Evolutionary conservation across 2,329 filamentous ascomycete genomes (phyloP).

Genomic region (Pseudofabraea citricarpa): DNA sequence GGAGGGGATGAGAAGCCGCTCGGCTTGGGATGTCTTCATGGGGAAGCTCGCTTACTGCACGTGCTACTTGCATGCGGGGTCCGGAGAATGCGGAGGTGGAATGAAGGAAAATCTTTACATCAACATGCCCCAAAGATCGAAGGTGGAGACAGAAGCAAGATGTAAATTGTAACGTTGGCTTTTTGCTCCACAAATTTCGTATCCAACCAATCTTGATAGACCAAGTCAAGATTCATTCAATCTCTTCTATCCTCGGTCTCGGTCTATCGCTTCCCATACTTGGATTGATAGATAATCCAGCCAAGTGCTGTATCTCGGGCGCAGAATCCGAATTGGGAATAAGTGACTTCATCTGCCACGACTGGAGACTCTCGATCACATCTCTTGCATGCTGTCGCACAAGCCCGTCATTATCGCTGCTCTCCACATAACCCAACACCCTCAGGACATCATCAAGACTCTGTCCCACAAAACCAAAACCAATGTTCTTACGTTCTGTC

Average conservation of each 20-base stretch:
- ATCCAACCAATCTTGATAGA: too few relatives aligned
- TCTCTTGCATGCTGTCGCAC: conserved; percentile 63
- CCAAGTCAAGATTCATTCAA: conserved; percentile 50
- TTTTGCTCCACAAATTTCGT: too few relatives aligned
- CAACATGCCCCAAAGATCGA: too few relatives aligned
- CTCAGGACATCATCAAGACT: conserved; percentile 58
- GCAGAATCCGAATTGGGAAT: conserved; percentile 10
- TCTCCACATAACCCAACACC: conserved; percentile 58
- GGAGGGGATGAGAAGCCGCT: too few relatives aligned
- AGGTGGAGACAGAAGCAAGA: too few relatives aligned
- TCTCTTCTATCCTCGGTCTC: conserved; percentile 51
- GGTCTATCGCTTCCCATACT: conserved; percentile 8
- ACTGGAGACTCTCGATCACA: conserved; percentile 62
- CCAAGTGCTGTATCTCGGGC: conserved; percentile 30
- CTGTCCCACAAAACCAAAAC: conserved; percentile 48
- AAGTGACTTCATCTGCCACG: conserved; percentile 50
- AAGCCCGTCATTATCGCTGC: conserved; percentile 63
- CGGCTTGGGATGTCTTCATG: too few relatives aligned
- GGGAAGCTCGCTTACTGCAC: too few relatives aligned
- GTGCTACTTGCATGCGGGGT: too few relatives aligned
- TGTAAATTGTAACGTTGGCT: too few relatives aligned
- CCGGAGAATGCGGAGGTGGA: too few relatives aligned
- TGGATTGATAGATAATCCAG: conserved; percentile 39
- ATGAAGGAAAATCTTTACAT: too few relatives aligned
- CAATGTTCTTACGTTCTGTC: conserved; percentile 39